phyloP scores from a whole-genome alignment of 1,284 basidiomycete species.

The Trichosporon coremiiforme region DNA sequence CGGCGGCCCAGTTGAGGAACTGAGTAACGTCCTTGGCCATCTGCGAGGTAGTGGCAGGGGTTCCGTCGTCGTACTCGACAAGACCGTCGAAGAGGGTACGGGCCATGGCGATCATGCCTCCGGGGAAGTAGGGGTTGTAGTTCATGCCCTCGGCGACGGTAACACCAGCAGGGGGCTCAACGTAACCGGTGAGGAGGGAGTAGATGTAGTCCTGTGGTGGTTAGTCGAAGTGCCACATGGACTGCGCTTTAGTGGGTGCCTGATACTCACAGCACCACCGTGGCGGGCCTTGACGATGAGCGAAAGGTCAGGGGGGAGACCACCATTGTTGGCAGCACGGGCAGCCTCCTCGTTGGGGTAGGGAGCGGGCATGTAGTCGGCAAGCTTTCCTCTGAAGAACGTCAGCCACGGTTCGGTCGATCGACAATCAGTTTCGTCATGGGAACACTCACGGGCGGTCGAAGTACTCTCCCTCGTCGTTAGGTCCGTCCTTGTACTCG shows the following conservation, averaged over 20 bases:
- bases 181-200: constrained; percentile 94
- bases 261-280: constrained; percentile 76
- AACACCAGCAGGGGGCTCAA: constrained; percentile 95
- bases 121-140: constrained; percentile 98
- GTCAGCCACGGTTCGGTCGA: constrained; percentile 8
- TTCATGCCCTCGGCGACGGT: constrained; percentile 96
- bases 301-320: constrained; percentile 94
- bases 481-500: constrained; percentile 95
- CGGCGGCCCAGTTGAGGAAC: constrained; percentile 92
- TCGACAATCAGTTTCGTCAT: background rate
- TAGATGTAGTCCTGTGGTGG: constrained; percentile 84
- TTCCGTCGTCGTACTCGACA: constrained; percentile 95
- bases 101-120: constrained; percentile 97
- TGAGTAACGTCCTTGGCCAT: constrained; percentile 99
- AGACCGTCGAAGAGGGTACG: constrained; percentile 93
- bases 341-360: constrained; percentile 99
- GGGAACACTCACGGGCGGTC: constrained; percentile 77
- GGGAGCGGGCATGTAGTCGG: constrained; percentile 93
- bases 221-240: background rate
- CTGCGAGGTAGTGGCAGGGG: constrained; percentile 95
- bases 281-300: constrained; percentile 98
- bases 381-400: constrained; percentile 57
- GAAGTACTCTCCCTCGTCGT: constrained; percentile 97
- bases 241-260: background rate
- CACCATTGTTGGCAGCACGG: constrained; percentile 81